Evolutionary conservation across 257 asterid genomes (phyloP).

Genomic region (Solanum sejunctum): DNA sequence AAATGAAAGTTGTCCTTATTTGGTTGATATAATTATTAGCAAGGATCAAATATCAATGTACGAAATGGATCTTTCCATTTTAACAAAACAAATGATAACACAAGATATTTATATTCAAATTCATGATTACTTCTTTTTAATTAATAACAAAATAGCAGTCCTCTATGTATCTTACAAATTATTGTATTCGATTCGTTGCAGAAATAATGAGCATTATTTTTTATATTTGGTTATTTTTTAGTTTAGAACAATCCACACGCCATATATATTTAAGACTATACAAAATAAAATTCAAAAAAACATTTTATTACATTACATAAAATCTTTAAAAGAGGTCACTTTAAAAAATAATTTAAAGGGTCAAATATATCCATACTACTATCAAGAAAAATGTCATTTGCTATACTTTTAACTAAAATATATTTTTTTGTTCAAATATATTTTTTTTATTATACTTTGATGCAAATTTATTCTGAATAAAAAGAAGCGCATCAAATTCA

Average conservation of each 20-base stretch:
- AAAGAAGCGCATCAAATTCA: not conserved
- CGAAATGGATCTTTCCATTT: not conserved
- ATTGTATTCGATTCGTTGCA: not conserved
- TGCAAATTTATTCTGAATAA: accelerated
- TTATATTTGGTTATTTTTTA: not conserved
- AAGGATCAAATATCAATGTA: not conserved
- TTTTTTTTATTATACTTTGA: too few species aligned
- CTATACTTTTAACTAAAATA: too few species aligned
- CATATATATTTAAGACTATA: not conserved
- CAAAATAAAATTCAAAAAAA: too few species aligned
- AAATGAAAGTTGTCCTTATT: not conserved
- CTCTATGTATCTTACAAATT: not conserved
- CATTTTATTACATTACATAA: not conserved
- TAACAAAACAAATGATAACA: not conserved
- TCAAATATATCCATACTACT: too few species aligned
- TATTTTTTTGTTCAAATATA: too few species aligned
- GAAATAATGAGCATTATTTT: not conserved
- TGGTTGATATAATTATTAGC: not conserved
- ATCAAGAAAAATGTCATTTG: too few species aligned
- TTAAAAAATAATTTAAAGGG: not conserved
- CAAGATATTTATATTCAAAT: not conserved
- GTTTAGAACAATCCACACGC: not conserved
- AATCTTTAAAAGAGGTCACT: not conserved
- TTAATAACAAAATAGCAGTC: not conserved
- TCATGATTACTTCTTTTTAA: not conserved